A percentile compares a stretch with the other conserved stretches of the same genome.
Evolutionary conservation across 306 rosid species (phyloP).

Genomic region (Dryas octopetala): DNA sequence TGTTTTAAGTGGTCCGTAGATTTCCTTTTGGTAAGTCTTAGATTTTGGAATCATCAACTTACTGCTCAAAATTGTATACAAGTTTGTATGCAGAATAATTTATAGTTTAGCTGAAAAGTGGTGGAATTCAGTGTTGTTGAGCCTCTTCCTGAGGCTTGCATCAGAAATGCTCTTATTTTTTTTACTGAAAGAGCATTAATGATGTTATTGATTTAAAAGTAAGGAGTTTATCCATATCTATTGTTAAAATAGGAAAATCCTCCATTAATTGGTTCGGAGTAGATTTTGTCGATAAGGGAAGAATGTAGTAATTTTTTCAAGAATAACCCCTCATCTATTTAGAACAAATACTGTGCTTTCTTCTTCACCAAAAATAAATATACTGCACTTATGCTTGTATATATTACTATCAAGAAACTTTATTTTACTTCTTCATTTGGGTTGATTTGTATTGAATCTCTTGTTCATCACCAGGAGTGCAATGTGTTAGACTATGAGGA

Average conservation of each 20-base stretch:
- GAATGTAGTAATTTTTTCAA: background rate
- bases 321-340: background rate
- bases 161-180: background rate
- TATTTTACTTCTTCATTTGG: constrained; percentile 16
- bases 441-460: constrained; percentile 29
- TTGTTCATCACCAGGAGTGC: constrained; percentile 59
- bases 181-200: background rate
- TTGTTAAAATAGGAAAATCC: background rate
- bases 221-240: background rate
- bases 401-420: background rate
- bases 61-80: background rate
- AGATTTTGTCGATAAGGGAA: background rate
- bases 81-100: background rate
- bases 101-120: background rate
- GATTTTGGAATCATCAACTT: background rate
- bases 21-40: background rate
- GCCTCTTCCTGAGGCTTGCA: background rate
- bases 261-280: background rate
- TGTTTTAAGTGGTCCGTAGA: background rate
- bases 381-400: background rate
- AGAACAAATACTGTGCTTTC: too few relatives aligned
- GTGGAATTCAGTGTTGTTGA: background rate
- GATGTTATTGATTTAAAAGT: background rate
- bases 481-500: constrained; percentile 89
- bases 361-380: background rate